phyloP scores from a whole-genome alignment of 495 filamentous ascomycete species.

The Xylaria telfairii region DNA sequence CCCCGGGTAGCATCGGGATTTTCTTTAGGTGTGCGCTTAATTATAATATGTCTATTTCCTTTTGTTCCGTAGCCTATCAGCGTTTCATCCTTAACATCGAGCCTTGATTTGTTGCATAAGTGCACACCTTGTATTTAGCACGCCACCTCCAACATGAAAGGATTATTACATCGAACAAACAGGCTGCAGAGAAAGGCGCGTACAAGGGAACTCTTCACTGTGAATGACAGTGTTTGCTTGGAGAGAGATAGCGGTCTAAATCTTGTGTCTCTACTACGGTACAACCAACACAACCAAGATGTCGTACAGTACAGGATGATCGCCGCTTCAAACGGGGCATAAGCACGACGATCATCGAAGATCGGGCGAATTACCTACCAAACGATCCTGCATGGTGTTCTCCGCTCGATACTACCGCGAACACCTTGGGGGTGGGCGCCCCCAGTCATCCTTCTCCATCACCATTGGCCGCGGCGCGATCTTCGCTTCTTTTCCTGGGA shows the following conservation, averaged over 20 bases:
- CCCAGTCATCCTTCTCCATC: not conserved
- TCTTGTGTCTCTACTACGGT: not conserved
- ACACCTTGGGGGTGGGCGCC: not conserved
- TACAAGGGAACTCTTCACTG: not conserved
- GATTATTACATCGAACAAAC: not conserved
- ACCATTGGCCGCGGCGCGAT: constrained; percentile 11
- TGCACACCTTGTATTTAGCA: not conserved
- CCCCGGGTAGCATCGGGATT: no score
- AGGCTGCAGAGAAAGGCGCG: not conserved
- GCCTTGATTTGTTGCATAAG: not conserved
- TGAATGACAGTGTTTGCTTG: constrained; percentile 7
- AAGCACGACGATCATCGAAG: constrained; percentile 7
- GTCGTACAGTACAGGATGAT: constrained; percentile 6
- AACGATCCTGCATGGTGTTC: constrained; percentile 18
- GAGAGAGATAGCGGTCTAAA: not conserved
- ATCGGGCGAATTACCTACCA: not conserved
- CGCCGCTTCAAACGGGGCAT: constrained; percentile 1
- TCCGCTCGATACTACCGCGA: constrained; percentile 1
- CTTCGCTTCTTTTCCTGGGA: constrained; percentile 5
- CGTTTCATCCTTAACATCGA: not conserved
- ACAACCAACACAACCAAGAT: not conserved
- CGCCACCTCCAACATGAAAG: not conserved
- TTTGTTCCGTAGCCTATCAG: not conserved
- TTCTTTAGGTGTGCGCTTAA: not conserved
- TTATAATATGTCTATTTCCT: not conserved